Base-by-base conservation (phyloP, 495 filamentous ascomycete genomes). In the Xylaria acuta region DNA sequence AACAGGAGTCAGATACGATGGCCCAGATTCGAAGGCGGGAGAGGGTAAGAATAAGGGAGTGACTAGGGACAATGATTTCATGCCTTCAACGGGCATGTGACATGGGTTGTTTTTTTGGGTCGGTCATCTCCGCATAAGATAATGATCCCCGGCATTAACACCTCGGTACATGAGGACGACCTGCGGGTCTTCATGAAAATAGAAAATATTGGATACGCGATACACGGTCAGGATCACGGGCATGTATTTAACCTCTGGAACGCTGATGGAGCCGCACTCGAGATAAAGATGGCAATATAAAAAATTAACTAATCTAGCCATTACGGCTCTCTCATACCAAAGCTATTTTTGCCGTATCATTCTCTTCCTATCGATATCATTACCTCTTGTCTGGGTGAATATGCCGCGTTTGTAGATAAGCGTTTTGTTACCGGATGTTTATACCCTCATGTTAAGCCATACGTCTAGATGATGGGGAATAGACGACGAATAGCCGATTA, bases 21-120 rank as follows among this genome's bases (percentile, higher is more conserved):
- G 74, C 8, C 72, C 74, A 25, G 64, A 62, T 25, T 72, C 74
- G 43, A 76, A 74, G 41, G 22, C 74, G 9, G 72, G 72, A 22
- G 72, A 74, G 43, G 71, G 71, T 0, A n/a, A 47, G 27, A 67
- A 73, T 8, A 67, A 30, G n/a, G 64, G 64, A 2, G 69, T 75
- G 11, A 66, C 56, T 20, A 74, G 66, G 38, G 72, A 72, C 34
- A 65, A 69, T 18, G 51, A 27, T 6, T 64, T 60, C n/a, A 22
- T 56, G 40, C 51, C 51, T 1, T 45, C 53, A 25, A 59, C 27
- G 25, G 67, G 67, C 3, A 34, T n/a, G 25, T 63, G 38, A 27
- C 38, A 27, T 25, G 59, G 34, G n/a, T 6, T 38, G n/a, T 25
- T 63, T 18, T 47, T 59, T 16, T 27, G 47, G 30, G n/a, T 38